Evolutionary conservation across 306 rosid species (phyloP).

Genomic region (Malus fusca): DNA sequence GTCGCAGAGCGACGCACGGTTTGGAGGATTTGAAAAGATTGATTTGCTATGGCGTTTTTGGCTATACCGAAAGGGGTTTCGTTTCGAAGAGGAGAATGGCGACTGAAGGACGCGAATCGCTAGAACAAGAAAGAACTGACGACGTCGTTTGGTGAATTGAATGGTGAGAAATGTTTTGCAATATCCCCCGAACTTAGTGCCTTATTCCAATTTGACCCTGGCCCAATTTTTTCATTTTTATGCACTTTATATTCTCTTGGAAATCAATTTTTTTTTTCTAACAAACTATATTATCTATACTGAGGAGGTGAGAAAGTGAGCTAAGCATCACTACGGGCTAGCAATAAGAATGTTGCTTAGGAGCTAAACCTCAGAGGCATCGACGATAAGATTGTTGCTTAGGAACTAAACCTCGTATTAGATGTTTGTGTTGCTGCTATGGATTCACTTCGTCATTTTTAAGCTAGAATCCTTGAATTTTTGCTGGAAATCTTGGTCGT

Average conservation of each 20-base stretch:
- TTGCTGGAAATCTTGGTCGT: background rate
- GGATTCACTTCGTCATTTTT: background rate
- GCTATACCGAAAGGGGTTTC: background rate
- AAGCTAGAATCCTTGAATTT: background rate
- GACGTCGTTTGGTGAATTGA: background rate
- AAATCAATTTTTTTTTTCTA: no score
- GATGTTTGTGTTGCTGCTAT: background rate
- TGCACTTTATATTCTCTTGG: no score
- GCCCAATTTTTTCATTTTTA: no score
- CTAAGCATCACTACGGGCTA: no score
- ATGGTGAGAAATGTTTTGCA: background rate
- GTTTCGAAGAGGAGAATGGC: background rate
- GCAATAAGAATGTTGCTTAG: no score
- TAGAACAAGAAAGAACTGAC: background rate
- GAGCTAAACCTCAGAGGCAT: background rate
- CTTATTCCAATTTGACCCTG: background rate
- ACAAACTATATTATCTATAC: no score
- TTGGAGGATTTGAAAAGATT: background rate
- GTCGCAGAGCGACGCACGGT: background rate
- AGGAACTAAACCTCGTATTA: background rate
- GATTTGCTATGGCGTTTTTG: background rate
- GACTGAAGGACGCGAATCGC: background rate
- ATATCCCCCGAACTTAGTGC: background rate
- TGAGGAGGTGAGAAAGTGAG: fast-evolving
- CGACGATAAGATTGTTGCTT: background rate